Base-by-base conservation (phyloP, 2,329 filamentous ascomycete species). In the Blastomyces percursus region DNA sequence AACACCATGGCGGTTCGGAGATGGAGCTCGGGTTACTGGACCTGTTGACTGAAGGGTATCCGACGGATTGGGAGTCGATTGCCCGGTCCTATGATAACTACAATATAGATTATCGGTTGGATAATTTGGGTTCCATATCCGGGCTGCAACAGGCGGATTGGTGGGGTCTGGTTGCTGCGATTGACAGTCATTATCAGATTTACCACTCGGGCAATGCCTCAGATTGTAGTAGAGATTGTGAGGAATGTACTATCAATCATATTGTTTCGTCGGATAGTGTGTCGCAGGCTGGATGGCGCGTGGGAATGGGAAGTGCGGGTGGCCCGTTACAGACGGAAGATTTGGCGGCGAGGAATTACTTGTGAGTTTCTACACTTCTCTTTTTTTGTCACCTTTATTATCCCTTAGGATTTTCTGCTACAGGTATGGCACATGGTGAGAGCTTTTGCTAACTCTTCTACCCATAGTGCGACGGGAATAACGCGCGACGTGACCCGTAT, bases 141-240 rank as follows among this genome's bases (percentile, higher is more conserved):
- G 76, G 76, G 42, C 69, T 78, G 6, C 71, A 74, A 60, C 73
- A 76, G 50, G 71, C 72, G 2, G 74, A 77, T 59, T 78, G 75
- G 75, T 74, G 74, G 48, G 75, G 75, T 0, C 57, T 78, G 6
- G 74, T 78, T n/a, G 76, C 76, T 32, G 75, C 76, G 14, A 69
- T 78, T n/a, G 76, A 78, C 65, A 76, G 74, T 60, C 76, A 78
- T 66, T 77, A 75, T 59, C 72, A 76, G 27, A 66, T 76, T 40
- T 46, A 74, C n/a, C 76, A 78, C 64, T 64, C 73, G 50, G 75
- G 74, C 7, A 66, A 70, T 44, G 64, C 62, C 1, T 71, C 67
- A 42, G 64, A 73, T 0, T 78, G 76, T 63, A 59, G 65, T 8
- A 21, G 66, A 1, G 27, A 46, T 8, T 78, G 76, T 61, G 74